These are phyloP conservation scores for Hymenoscyphus occultus DNA, from an alignment of 2,329 filamentous ascomycete genomes.

Conservation along the genomic window DNA sequence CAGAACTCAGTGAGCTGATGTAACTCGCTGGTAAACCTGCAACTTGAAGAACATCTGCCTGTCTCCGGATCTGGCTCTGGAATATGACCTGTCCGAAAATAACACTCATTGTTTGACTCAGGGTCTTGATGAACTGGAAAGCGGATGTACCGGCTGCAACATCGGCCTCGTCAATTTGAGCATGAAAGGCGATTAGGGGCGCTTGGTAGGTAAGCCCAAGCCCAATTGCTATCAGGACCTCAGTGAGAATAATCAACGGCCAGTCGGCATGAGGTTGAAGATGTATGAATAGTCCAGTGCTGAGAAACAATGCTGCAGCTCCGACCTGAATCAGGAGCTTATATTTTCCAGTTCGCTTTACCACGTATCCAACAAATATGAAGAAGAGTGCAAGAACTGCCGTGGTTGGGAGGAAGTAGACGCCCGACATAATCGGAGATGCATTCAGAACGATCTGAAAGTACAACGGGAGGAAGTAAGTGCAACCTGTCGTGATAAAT, in stretches of 20 bases:
- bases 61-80: constrained; percentile 39
- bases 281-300: not conserved
- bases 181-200: constrained; percentile 54
- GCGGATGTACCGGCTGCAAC: constrained; percentile 50
- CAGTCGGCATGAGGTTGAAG: not conserved
- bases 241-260: constrained; percentile 44
- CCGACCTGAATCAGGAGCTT: not conserved
- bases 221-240: constrained; percentile 50
- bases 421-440: not conserved
- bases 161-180: constrained; percentile 40
- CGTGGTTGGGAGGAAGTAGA: constrained; percentile 2
- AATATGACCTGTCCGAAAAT: constrained; percentile 48
- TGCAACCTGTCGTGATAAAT: not conserved
- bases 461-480: not conserved
- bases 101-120: constrained; percentile 43
- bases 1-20: not conserved
- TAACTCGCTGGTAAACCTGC: not conserved
- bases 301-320: too few relatives aligned
- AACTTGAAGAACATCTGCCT: not conserved
- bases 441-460: not conserved
- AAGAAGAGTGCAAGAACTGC: not conserved
- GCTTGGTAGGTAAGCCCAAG: constrained; percentile 51
- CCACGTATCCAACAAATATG: not conserved
- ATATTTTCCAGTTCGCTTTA: constrained; percentile 1
- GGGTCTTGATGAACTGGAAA: constrained; percentile 45